Base-by-base conservation (phyloP, 768 basidiomycete species). In the Mycena vitilis region DNA sequence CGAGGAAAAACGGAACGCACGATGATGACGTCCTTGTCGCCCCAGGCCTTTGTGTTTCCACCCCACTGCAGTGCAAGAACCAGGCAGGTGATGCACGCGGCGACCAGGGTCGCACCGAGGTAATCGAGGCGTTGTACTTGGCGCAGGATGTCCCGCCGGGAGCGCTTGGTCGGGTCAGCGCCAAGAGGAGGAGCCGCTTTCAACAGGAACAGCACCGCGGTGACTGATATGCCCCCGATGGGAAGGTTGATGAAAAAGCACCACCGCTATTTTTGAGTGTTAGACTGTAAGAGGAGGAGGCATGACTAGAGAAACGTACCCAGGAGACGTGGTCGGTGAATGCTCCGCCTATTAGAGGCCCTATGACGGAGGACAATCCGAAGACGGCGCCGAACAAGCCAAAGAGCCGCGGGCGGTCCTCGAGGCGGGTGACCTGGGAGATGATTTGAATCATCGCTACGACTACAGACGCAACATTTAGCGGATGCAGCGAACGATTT, bases 31-130 rank as follows among this genome's bases (percentile, higher is more conserved):
- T 34, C 54, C 44, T 64, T 65, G 52, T 65, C 62, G 11, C 66
- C 72, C 85, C 85, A 86, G 0, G 81, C 75, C 68, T 81, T 81
- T 18, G 76, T 73, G 73, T 81, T 80, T 1, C 84, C 84, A n/a
- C 83, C 84, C 80, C 81, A 83, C 59, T 83, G 80, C 2, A 85
- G 71, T 2, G 84, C 79, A 5, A 85, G 74, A 20, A 84, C 75
- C 20, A 84, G 72, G 52, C 74, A 75, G 2, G 78, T 81, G 44
- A 83, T 71, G 9, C 75, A 60, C 2, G 56, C 77, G 45, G 84
- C 73, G 44, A 79, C 74, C n/a, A 84, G 75, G n/a, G 69, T 69
- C 0, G 78, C 76, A 10, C 83, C 84, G 59, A 82, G 11, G 74
- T 75, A 83, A 65, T 85, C 83, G 55, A 84, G 73, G 47, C 66